phyloP scores from a whole-genome alignment of 352 stramenopile genomes.

The Phytophthora citricola region DNA sequence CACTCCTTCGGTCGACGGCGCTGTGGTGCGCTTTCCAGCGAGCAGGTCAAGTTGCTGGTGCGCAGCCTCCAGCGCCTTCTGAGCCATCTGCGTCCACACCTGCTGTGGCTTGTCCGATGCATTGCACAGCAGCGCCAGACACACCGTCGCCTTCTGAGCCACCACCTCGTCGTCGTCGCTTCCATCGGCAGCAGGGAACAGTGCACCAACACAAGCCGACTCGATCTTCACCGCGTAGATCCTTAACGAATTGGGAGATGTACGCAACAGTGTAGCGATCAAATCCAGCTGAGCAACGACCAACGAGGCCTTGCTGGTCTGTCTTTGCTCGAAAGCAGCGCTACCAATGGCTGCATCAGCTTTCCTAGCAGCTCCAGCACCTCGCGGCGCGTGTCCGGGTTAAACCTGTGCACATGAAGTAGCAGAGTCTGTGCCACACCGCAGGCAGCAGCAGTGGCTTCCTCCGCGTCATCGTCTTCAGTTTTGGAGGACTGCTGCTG shows the following conservation, averaged over 20 bases:
- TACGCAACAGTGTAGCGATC: constrained; percentile 54
- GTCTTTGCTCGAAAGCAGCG: constrained; percentile 48
- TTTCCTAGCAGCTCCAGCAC: constrained; percentile 67
- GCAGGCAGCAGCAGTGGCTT: constrained; percentile 46
- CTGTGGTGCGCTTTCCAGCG: constrained; percentile 54
- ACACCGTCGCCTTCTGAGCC: constrained; percentile 37
- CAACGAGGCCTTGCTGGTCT: constrained; percentile 26
- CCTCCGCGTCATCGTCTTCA: constrained; percentile 36
- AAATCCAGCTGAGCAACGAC: constrained; percentile 46
- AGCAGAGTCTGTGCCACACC: constrained; percentile 56
- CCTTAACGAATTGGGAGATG: constrained; percentile 61
- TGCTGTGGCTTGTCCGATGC: constrained; percentile 68
- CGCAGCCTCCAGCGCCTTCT: constrained; percentile 64
- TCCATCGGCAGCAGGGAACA: constrained; percentile 35
- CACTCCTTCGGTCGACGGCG: constrained; percentile 26
- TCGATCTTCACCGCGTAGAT: constrained; percentile 75
- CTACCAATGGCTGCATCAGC: constrained; percentile 60
- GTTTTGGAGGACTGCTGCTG: constrained; percentile 47
- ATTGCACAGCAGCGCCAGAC: constrained; percentile 59
- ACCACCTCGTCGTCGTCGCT: constrained; percentile 26
- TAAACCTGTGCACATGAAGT: constrained; percentile 56
- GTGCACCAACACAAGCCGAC: constrained; percentile 39
- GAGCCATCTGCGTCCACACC: constrained; percentile 71
- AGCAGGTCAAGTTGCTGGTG: constrained; percentile 75
- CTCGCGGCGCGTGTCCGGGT: constrained; percentile 64